Base-by-base conservation (phyloP, 2,329 filamentous ascomycete genomes). In the Zopfia rhizophila region DNA sequence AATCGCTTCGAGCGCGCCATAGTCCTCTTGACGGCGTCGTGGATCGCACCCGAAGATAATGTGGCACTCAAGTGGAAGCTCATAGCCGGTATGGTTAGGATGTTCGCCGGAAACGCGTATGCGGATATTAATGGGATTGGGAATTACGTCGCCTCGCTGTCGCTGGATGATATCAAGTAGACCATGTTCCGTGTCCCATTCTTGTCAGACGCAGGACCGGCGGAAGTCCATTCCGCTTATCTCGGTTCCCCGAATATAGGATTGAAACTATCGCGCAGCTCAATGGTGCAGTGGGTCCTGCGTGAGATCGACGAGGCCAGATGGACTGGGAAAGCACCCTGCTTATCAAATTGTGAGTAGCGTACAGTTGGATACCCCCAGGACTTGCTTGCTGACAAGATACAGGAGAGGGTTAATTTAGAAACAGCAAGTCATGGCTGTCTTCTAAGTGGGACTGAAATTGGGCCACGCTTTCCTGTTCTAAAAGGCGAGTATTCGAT, bases 261-360 rank as follows among this genome's bases (percentile, higher is more conserved):
- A 4, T 14, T 39, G n/a, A 32, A 6, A 10, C 17, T 54, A 17
- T 42, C 51, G 19, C 33, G 51, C 25, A 51, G 48, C 21, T 47
- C 24, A 8, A 7, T 54, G 22, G 51, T 44, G 3, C 33, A 47
- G 18, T 53, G 51, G 51, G 16, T 53, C 18, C 29, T 51, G 46
- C 17, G 17, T 25, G 51, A 53, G 33, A 47, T 53, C 42, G 45
- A 48, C 12, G 30, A 19, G 16, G 23, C 24, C 3, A 51, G 45
- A n/a, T 53, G 42, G 46, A 30, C 45, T 36, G 46, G 42, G 11
- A 51, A 47, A n/a, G n/a, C n/a, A n/a, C n/a, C n/a, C n/a, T n/a
- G n/a, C n/a, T n/a, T n/a, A n/a, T n/a, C n/a, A n/a, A n/a, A n/a
- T n/a, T n/a, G n/a, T n/a, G n/a, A n/a, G n/a, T n/a, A n/a, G n/a